Base-by-base conservation (phyloP, 768 basidiomycete species). In the Ramaria sp. region DNA sequence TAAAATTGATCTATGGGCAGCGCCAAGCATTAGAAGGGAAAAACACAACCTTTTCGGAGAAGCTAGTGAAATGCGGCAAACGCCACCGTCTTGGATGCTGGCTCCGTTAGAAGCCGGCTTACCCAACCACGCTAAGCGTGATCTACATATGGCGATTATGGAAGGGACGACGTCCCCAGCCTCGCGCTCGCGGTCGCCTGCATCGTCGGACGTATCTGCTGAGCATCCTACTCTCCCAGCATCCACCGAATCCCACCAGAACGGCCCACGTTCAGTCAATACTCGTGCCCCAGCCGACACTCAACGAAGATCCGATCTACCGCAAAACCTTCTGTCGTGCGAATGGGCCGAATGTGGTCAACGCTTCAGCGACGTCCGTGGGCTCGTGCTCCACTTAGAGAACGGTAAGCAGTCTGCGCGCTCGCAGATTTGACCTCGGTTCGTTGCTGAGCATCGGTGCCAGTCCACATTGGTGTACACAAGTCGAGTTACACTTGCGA, bases 401-500 rank as follows among this genome's bases (percentile, higher is more conserved):
- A 73, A 79, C 57, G 83, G 92, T 92, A 63, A 68, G 83, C 70
- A 15, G 53, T 24, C 51, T 4, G 7, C 37, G 19, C n/a, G n/a
- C n/a, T n/a, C n/a, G n/a, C n/a, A n/a, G n/a, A n/a, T 37, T 17
- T 33, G 42, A 31, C 22, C n/a, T 9, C 15, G 9, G 33, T 52
- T 43, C 42, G 22, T 50, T 42, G 19, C 47, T 37, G 38, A 60
- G 62, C 43, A n/a, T 60, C 63, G 12, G 51, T 50, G 24, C 37
- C 64, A 91, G 89, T 78, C 42, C 90, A 92, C 67, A 86, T 93
- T 66, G 87, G 86, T 43, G 80, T 82, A 11, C 82, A 88, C 70
- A 88, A 91, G 69, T 85, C 89, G 13, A 84, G 79, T 62, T 92
- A 93, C 67, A 83, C 84, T 27, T 97, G 93, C 68, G 85, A 91